These are phyloP conservation scores for Pseudogymnoascus sp. DNA, from an alignment of 2,329 filamentous ascomycete genomes.

Conservation along the genomic window DNA sequence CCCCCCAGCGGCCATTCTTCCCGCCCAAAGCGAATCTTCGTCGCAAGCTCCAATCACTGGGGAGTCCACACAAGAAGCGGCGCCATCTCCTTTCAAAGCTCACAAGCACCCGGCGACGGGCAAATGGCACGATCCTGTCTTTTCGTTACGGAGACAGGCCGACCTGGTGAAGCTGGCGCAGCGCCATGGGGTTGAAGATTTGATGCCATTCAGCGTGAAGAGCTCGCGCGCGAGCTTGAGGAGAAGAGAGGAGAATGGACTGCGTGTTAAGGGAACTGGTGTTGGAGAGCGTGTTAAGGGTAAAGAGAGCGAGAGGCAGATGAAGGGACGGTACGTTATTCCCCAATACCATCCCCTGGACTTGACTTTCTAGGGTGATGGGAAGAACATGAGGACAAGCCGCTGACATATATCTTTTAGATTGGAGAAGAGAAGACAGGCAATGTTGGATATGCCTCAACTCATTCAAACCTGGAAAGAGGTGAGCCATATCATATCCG, in stretches of 20 bases:
- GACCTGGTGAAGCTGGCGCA: slow-evolving; percentile 82
- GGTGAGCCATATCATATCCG: slow-evolving; percentile 45
- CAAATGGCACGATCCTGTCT: slow-evolving; percentile 75
- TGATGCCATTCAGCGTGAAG: slow-evolving; percentile 73
- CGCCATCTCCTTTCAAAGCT: slow-evolving; percentile 72
- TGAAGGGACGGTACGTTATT: slow-evolving; percentile 61
- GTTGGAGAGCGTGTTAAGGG: slow-evolving; percentile 92
- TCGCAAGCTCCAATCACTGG: background rate
- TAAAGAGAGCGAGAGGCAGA: slow-evolving; percentile 81
- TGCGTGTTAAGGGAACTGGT: slow-evolving; percentile 88
- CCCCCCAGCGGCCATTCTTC: slow-evolving; percentile 61
- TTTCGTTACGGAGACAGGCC: slow-evolving; percentile 80
- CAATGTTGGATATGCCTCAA: slow-evolving; percentile 91
- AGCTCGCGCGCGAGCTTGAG: slow-evolving; percentile 64
- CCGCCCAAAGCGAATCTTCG: slow-evolving; percentile 22
- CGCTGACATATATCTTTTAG: slow-evolving; percentile 34
- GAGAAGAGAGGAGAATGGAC: slow-evolving; percentile 68
- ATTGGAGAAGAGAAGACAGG: slow-evolving; percentile 81
- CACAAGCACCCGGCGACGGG: slow-evolving; percentile 73
- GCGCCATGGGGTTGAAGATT: slow-evolving; percentile 70
- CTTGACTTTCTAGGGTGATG: background rate
- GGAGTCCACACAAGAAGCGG: background rate
- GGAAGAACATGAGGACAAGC: background rate
- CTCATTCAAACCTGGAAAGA: slow-evolving; percentile 91
- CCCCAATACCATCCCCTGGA: background rate